Percentiles rank a stretch among this genome's conserved stretches.
Conservation (phyloP, 139 green algal genomes). For the Mesostigma viride region DNA sequence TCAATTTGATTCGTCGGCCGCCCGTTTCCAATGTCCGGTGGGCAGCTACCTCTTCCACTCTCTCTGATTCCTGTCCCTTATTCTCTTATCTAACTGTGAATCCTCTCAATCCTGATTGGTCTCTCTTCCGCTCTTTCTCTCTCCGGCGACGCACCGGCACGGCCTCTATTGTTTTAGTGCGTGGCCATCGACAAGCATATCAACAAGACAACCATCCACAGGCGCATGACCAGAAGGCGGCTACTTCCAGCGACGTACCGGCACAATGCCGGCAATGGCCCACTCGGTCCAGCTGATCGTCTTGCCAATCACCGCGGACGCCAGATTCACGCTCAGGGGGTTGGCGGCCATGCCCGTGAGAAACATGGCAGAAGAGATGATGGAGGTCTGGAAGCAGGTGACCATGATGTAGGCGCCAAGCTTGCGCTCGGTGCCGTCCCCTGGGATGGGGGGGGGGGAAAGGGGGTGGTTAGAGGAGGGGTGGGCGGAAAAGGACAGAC, state of each 20-base stretch:
- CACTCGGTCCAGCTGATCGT: conserved; percentile 88
- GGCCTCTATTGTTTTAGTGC: neutral
- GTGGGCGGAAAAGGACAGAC: too few relatives aligned
- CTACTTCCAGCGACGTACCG: too few relatives aligned
- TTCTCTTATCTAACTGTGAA: too few relatives aligned
- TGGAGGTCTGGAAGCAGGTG: conserved; percentile 80
- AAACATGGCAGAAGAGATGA: conserved; percentile 92
- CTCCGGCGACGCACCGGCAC: neutral
- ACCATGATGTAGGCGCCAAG: conserved; percentile 97
- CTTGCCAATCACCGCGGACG: conserved; percentile 56
- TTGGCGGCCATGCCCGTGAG: conserved; percentile 99
- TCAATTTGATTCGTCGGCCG: too few relatives aligned
- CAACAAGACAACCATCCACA: too few relatives aligned
- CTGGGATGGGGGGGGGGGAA: conserved; percentile 74
- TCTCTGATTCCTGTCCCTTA: too few relatives aligned
- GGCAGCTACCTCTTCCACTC: too few relatives aligned
- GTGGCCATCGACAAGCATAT: conserved; percentile 33
- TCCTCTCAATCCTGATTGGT: neutral
- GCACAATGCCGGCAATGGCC: conserved; percentile 81
- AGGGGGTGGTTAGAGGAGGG: too few relatives aligned
- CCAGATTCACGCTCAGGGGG: conserved; percentile 91
- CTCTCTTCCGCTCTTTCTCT: neutral
- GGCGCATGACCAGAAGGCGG: too few relatives aligned
- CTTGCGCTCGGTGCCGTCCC: conserved; percentile 84
- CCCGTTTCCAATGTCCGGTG: too few relatives aligned